Evolutionary conservation across 2,329 filamentous ascomycete genomes (phyloP).

Genomic region (Colletotrichum zoysiae): DNA sequence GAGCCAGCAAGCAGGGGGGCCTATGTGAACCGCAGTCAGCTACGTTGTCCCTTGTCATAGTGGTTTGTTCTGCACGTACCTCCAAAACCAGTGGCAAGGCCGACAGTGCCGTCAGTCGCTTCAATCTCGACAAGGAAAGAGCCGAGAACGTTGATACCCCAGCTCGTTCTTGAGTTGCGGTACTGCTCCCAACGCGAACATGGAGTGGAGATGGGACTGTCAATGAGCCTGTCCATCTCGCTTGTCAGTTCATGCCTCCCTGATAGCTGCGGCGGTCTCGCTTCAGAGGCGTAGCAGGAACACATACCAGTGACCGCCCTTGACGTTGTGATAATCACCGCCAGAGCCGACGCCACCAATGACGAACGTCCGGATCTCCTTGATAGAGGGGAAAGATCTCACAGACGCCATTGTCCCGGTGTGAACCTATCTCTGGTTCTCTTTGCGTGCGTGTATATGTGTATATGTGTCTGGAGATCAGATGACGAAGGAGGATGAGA

Average conservation of each 20-base stretch:
- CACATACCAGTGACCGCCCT: slow-evolving; percentile 75
- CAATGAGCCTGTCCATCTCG: slow-evolving; percentile 80
- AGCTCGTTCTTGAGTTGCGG: slow-evolving; percentile 87
- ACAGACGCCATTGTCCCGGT: slow-evolving; percentile 60
- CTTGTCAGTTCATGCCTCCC: slow-evolving; percentile 43
- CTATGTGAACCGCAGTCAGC: slow-evolving; percentile 49
- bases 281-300: neutral
- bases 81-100: slow-evolving; percentile 94
- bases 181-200: slow-evolving; percentile 93
- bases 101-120: slow-evolving; percentile 89
- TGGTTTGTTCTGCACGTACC: slow-evolving; percentile 57
- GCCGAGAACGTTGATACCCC: slow-evolving; percentile 95
- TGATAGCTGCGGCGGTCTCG: neutral
- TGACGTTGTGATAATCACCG: slow-evolving; percentile 94
- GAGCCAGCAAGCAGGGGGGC: slow-evolving; percentile 93
- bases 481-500: slow-evolving; percentile 42
- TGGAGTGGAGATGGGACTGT: slow-evolving; percentile 91
- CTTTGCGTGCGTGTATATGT: neutral
- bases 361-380: slow-evolving; percentile 79
- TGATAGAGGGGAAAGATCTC: slow-evolving; percentile 78
- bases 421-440: neutral
- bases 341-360: slow-evolving; percentile 72
- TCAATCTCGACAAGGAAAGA: slow-evolving; percentile 94
- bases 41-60: neutral
- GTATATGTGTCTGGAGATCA: slow-evolving; percentile 14